Percentiles rank a stretch among this genome's conserved stretches.
Conservation (phyloP, 495 filamentous ascomycete species). For the Platismatia glauca region DNA sequence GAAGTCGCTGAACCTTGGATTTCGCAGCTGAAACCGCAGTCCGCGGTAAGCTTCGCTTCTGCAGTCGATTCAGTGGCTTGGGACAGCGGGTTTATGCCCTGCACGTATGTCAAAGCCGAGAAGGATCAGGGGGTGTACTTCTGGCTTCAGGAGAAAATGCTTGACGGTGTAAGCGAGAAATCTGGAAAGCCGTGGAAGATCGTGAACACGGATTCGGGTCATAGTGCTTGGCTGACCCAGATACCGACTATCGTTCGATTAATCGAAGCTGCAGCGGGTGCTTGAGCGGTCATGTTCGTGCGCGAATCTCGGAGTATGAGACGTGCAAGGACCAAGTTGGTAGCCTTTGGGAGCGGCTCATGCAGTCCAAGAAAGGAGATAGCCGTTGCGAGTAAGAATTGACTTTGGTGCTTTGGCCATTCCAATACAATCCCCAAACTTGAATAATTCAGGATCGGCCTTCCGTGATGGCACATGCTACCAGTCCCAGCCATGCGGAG, state of each 20-base stretch:
- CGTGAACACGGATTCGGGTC: conserved; percentile 26
- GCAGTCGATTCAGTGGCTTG: conserved; percentile 25
- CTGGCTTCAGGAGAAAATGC: conserved; percentile 25
- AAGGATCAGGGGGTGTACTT: conserved; percentile 27
- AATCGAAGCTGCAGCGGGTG: not conserved
- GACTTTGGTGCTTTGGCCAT: too few relatives aligned
- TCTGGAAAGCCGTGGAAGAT: conserved; percentile 21
- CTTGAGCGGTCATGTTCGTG: not conserved
- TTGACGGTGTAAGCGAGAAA: conserved; percentile 15
- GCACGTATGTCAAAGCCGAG: conserved; percentile 30
- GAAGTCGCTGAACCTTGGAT: conserved; percentile 25
- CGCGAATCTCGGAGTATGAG: not conserved
- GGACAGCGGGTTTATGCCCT: conserved; percentile 24
- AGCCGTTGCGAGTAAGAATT: not conserved
- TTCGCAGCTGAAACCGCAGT: conserved; percentile 3
- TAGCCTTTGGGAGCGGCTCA: not conserved
- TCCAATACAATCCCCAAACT: not conserved
- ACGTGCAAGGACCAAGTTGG: not conserved
- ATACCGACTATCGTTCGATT: not conserved
- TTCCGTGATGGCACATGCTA: not conserved
- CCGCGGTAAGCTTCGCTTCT: conserved; percentile 24
- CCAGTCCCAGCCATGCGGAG: not conserved
- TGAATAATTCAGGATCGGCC: not conserved
- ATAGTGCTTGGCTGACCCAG: conserved; percentile 29
- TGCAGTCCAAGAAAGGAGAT: not conserved